phyloP scores from a whole-genome alignment of 352 stramenopile genomes.

The Hyaloperonospora arabidopsidis region DNA sequence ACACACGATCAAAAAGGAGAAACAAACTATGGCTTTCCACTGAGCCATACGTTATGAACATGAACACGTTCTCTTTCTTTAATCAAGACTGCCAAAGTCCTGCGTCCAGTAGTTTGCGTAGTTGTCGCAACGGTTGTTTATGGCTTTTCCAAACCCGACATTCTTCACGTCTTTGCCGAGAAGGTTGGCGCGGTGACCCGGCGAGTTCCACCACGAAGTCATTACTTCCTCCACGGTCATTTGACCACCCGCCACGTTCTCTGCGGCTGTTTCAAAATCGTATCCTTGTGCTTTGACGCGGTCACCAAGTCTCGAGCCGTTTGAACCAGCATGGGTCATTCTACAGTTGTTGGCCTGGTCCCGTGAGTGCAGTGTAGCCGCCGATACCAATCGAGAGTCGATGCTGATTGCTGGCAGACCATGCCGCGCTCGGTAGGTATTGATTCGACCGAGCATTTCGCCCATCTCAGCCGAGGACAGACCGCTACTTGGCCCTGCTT shows the following conservation, averaged over 20 bases:
- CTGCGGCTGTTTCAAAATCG: constrained; percentile 26
- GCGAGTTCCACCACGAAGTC: constrained; percentile 45
- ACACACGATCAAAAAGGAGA: not conserved
- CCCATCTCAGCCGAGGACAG: constrained; percentile 24
- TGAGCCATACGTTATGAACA: constrained; percentile 13
- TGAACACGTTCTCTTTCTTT: constrained; percentile 2
- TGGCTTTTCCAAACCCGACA: constrained; percentile 23
- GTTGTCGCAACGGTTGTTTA: constrained; percentile 24
- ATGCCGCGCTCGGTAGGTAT: constrained; percentile 34
- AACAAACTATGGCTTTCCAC: constrained; percentile 14
- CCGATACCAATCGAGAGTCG: constrained; percentile 28
- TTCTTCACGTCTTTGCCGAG: constrained; percentile 22
- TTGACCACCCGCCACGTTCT: constrained; percentile 50
- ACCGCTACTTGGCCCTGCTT: constrained; percentile 20
- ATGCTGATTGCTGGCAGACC: constrained; percentile 28
- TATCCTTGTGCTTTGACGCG: constrained; percentile 34
- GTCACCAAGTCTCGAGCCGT: constrained; percentile 28
- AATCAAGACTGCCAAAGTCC: constrained; percentile 23
- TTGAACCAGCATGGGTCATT: constrained; percentile 35
- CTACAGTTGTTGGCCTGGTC: constrained; percentile 34
- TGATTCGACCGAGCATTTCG: constrained; percentile 43
- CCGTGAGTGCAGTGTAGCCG: constrained; percentile 36
- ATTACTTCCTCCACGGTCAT: constrained; percentile 32
- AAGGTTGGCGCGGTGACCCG: constrained; percentile 38
- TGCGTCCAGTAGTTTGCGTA: constrained; percentile 30